Base-by-base conservation (phyloP, 805 yeast species). In the Jamesozyma lodderae region DNA sequence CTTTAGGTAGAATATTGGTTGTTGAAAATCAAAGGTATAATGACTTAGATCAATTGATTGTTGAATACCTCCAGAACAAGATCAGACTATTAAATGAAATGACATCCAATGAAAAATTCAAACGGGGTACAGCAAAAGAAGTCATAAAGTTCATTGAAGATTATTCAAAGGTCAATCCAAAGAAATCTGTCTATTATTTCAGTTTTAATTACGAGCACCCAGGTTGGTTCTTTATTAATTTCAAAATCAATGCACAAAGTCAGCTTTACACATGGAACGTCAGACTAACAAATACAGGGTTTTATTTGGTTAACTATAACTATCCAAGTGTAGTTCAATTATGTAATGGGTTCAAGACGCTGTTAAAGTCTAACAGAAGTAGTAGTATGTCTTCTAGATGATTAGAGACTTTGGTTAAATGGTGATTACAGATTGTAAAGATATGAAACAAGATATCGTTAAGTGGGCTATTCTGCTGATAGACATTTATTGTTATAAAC, bases 261-360 rank as follows among this genome's bases (percentile, higher is more conserved):
- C 75, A 75, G 35, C 70, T 87, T 26, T 75, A 77, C 52, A 77
- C 85, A 3, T 85, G 96, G 95, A 84, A 85, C 53, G 95, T 92
- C 29, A 81, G 78, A 60, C 85, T 85, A n/a, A 79, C 82, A 38
- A 87, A 92, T 20, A 80, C 79, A 42, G 97, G 97, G 3, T 90
- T 75, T 55, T 78, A 76, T 53, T 67, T 92, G 56, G 79, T 77
- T 57, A 79, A 79, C 13, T 84, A 82, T 55, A 73, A 77, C 21
- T 92, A 92, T 57, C 90, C 95, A n/a, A 87, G 82, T 59, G 87
- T 90, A 70, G 77, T 77, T 45, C 75, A 81, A 41, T 70, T 92
- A 52, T 83, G 95, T 66, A 92, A 92, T 54, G 99, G 99, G 14
- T 92, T 92, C 77, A 92, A 92, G 68, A 81, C 79, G 13, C 45